Conservation (phyloP, 331 rosid genomes). For the Dryas integrifolia region DNA sequence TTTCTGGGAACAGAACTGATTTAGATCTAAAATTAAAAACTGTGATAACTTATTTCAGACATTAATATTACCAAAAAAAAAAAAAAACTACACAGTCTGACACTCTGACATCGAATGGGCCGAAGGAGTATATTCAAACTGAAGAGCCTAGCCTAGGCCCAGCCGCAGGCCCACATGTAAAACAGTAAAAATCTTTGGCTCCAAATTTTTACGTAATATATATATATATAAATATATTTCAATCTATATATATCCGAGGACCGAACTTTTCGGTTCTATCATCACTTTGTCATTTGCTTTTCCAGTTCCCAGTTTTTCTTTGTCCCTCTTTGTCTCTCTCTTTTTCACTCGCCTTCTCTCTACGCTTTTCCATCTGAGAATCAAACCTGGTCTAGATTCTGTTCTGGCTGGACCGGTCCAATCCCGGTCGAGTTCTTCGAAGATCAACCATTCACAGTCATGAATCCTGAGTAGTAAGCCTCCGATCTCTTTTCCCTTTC, state of each 20-base stretch:
- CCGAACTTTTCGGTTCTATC: constrained; percentile 8
- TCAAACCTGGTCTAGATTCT: neutral
- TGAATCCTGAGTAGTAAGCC: constrained; percentile 55
- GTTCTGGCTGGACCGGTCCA: constrained; percentile 28
- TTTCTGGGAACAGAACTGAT: no score
- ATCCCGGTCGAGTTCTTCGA: constrained; percentile 30
- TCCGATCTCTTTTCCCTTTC: constrained; percentile 15
- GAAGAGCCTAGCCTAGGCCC: no score
- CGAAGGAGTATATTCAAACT: no score
- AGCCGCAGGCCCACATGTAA: no score
- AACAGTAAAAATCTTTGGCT: no score
- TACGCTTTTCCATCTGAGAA: neutral
- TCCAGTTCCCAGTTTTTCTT: neutral
- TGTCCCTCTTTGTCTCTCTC: neutral
- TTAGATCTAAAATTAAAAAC: no score
- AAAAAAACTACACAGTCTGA: no score
- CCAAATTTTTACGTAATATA: no score
- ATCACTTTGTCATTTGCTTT: neutral
- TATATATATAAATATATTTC: neutral
- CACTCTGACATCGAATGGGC: no score
- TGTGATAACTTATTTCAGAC: no score
- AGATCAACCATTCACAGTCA: constrained; percentile 31
- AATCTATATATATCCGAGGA: neutral
- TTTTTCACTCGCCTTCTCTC: neutral
- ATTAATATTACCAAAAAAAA: no score